Evolutionary conservation across 441 rosid genomes (phyloP).

Genomic region (Populus hybrid): DNA sequence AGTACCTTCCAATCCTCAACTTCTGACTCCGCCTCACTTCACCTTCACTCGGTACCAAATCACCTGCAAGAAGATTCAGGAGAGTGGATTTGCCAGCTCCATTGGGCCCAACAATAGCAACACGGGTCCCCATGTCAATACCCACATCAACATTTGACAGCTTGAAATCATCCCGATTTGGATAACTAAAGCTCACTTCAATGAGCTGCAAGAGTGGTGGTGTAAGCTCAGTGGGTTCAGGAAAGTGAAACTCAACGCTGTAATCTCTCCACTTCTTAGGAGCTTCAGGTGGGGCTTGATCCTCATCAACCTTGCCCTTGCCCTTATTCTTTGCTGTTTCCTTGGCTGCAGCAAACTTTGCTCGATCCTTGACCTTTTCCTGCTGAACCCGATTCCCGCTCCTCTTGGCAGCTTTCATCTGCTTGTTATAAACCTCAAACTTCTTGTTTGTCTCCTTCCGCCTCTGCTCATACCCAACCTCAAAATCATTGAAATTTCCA

Average conservation of each 20-base stretch:
- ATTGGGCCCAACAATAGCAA: slow-evolving; percentile 77
- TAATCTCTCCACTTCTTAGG: not conserved
- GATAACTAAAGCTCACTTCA: slow-evolving; percentile 56
- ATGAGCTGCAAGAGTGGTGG: slow-evolving; percentile 42
- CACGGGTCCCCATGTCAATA: slow-evolving; percentile 84
- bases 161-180: slow-evolving; percentile 59
- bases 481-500: not conserved
- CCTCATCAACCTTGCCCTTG: not conserved
- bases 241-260: slow-evolving; percentile 29
- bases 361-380: not conserved
- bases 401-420: slow-evolving; percentile 6
- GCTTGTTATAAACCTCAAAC: not conserved
- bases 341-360: slow-evolving; percentile 1
- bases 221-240: slow-evolving; percentile 77
- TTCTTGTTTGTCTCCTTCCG: not conserved
- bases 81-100: slow-evolving; percentile 87
- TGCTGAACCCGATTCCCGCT: not conserved
- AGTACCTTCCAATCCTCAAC: slow-evolving; percentile 74
- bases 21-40: slow-evolving; percentile 70
- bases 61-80: slow-evolving; percentile 78
- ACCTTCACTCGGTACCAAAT: slow-evolving; percentile 64
- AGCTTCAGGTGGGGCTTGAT: not conserved
- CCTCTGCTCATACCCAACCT: not conserved
- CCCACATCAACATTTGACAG: slow-evolving; percentile 70
- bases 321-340: not conserved